A percentile compares a stretch with the other conserved stretches of the same genome.
Evolutionary conservation across 2,329 filamentous ascomycete species (phyloP).

Genomic region (Diplodia seriata): DNA sequence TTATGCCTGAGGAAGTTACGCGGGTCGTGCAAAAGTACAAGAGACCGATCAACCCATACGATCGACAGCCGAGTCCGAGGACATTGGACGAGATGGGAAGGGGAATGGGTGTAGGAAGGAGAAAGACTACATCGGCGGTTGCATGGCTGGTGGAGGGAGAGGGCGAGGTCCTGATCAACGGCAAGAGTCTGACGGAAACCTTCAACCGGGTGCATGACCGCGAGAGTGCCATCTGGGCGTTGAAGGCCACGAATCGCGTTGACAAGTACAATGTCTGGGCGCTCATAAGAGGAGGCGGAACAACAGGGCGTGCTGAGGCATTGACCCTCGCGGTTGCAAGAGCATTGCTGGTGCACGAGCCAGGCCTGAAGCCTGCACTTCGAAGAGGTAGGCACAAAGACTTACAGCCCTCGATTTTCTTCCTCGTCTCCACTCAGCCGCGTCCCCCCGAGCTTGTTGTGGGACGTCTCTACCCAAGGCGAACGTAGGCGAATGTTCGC

Average conservation of each 20-base stretch:
- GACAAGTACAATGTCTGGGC: constrained; percentile 99
- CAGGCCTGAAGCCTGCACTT: constrained; percentile 84
- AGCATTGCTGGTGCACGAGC: constrained; percentile 88
- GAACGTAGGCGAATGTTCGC: constrained; percentile 5
- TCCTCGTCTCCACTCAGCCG: not conserved
- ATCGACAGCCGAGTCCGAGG: constrained; percentile 67
- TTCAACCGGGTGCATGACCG: constrained; percentile 92
- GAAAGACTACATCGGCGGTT: constrained; percentile 85
- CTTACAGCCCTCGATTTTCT: constrained; percentile 7
- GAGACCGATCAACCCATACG: constrained; percentile 74
- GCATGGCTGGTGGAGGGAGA: constrained; percentile 92
- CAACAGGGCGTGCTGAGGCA: constrained; percentile 94
- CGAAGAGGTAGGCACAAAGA: constrained; percentile 75
- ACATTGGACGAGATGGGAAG: constrained; percentile 78
- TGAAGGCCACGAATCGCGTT: constrained; percentile 80
- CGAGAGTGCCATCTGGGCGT: constrained; percentile 90
- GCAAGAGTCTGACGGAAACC: constrained; percentile 78
- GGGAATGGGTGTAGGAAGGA: constrained; percentile 78
- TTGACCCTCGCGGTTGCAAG: constrained; percentile 89
- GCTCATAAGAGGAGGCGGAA: constrained; percentile 81
- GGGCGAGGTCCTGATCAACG: constrained; percentile 89
- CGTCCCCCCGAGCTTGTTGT: constrained; percentile 9
- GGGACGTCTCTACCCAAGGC: constrained; percentile 5
- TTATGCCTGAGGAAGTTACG: constrained; percentile 75
- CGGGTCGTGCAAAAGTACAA: constrained; percentile 73